Base-by-base conservation (phyloP, 441 rosid species). In the Gossypium davidsonii region DNA sequence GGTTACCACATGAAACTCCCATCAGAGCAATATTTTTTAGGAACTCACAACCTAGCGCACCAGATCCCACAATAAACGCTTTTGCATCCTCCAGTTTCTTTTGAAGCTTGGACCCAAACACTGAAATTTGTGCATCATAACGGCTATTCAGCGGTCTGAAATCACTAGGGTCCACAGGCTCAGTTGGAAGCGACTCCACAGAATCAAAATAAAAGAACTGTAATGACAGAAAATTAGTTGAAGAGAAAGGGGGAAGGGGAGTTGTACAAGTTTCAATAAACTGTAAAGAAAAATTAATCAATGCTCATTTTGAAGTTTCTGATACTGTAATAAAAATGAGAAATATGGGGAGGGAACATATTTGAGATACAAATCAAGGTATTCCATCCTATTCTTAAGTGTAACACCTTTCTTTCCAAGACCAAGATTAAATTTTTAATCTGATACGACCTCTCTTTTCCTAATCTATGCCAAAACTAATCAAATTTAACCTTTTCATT, bases 141-240 rank as follows among this genome's bases (percentile, higher is more conserved):
- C 96, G 98, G 71, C 89, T 84, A 68, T 91, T 90, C 61, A 80
- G 76, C 5, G 98, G 96, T 74, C 73, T 84, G 63, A 91, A 85
- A 42, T 92, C 99, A 70, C 81, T 83, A 69, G 96, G 77, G 73
- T 91, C 96, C 75, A 90, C 70, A 49, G 90, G 87, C 70, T 85
- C 92, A 1, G 83, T 64, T 8, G 98, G 98, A 69, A 94, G 92
- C 17, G 99, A 92, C 79, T 92, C 99, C 71, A 90, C 67, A 0
- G 98, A 92, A 77, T 95, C 98, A 64, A 92, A 95, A 83, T 95
- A 95, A 72, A 95, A 95, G 78, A 95, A 91, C 99, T 95, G 79
- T 74, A 44, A 75, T 23, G 75, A 75, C 75, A 69, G 49, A 26
- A 61, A 17, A 60, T 70, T 11, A 17, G 62, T 17, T 1, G 20